These are phyloP conservation scores for Bauhinia variegata DNA, from an alignment of 306 rosid genomes.

Conservation along the genomic window DNA sequence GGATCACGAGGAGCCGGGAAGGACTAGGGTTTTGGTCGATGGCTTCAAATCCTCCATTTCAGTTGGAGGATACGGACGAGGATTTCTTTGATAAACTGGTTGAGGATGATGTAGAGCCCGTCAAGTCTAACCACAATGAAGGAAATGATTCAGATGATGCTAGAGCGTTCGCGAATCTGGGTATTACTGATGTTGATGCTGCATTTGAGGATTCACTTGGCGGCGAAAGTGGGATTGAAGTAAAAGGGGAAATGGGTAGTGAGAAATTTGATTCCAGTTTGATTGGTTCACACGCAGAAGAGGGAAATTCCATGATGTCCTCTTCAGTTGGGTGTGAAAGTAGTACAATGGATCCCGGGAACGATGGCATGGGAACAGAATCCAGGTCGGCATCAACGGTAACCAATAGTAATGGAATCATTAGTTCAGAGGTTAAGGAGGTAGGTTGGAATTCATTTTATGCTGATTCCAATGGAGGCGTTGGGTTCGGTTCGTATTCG, in stretches of 20 bases:
- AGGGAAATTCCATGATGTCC: conserved; percentile 29
- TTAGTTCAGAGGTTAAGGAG: conserved; percentile 58
- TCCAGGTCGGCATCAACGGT: conserved; percentile 11
- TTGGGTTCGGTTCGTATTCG: conserved; percentile 66
- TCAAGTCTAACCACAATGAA: conserved; percentile 35
- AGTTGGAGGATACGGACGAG: conserved; percentile 88
- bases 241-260: conserved; percentile 22
- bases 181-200: conserved; percentile 47
- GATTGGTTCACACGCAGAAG: conserved; percentile 37
- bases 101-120: conserved; percentile 61
- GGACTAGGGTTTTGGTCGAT: conserved; percentile 54
- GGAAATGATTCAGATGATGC: conserved; percentile 65
- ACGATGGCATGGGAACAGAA: conserved; percentile 43
- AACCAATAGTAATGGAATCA: conserved; percentile 37
- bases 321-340: conserved; percentile 39
- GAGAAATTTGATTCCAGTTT: conserved; percentile 34
- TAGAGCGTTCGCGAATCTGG: conserved; percentile 58
- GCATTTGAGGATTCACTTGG: conserved; percentile 41
- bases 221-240: conserved; percentile 34
- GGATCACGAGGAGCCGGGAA: conserved; percentile 37
- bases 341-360: conserved; percentile 28
- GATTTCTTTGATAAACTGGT: conserved; percentile 93
- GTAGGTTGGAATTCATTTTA: conserved; percentile 81
- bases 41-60: conserved; percentile 86
- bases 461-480: conserved; percentile 62